A percentile compares a stretch with the other conserved stretches of the same genome.
Evolutionary conservation across 176 grass and related monocot species (phyloP).

Genomic region (Avena insularis): DNA sequence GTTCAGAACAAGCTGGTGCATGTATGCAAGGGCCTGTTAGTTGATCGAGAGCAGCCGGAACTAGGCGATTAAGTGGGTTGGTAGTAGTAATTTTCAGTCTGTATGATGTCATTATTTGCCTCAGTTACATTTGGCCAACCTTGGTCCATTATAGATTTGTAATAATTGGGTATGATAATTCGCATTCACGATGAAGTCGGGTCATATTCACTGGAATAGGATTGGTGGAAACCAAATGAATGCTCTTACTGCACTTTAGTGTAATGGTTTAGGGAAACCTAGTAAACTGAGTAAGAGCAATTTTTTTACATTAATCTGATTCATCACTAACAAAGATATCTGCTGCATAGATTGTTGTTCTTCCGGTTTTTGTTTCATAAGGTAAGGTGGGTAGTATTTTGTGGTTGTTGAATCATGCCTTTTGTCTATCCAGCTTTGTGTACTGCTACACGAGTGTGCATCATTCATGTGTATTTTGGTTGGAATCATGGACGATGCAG

Average conservation of each 20-base stretch:
- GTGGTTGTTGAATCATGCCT: no score
- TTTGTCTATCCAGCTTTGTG: no score
- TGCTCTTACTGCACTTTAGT: no score
- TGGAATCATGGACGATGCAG: no score
- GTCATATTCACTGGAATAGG: background rate
- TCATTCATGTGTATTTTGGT: no score
- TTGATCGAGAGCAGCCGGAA: background rate
- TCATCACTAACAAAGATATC: background rate
- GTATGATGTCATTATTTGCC: background rate
- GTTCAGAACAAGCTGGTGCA: background rate
- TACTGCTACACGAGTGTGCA: no score
- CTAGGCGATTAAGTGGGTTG: background rate
- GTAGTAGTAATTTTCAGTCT: background rate
- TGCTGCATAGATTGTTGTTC: background rate
- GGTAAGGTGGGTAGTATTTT: no score
- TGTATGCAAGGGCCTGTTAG: background rate
- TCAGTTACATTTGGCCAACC: background rate
- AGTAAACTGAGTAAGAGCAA: background rate
- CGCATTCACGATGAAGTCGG: background rate
- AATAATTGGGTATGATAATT: constrained; percentile 14
- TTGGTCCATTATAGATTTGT: background rate
- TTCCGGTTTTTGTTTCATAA: background rate
- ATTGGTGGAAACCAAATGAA: background rate
- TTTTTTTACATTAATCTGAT: background rate
- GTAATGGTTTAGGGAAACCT: no score